Base-by-base conservation (phyloP, 2,329 filamentous ascomycete genomes). In the Ophiosphaerella korrae region DNA sequence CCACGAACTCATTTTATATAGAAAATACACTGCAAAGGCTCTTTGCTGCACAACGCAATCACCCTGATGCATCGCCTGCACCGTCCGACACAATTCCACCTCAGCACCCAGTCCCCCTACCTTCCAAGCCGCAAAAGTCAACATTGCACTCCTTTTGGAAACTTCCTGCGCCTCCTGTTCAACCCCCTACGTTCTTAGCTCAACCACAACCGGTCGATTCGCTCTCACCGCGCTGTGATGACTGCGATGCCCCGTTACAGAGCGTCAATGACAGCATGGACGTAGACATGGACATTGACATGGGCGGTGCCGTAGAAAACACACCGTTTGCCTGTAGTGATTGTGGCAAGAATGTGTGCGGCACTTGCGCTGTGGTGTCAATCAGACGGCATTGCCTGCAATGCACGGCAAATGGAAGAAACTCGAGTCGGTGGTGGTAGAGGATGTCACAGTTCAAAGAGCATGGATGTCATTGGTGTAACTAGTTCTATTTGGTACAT, bases 81-180 rank as follows among this genome's bases (percentile, higher is more conserved):
- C 54, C 52, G 3, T 65, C 68, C 2, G 60, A 67, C 8, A 21
- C 60, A 7, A 49, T 50, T 9, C 62, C 58, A 31, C 36, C 39
- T 13, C 57, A 58, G 42, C 53, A 48, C 31, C 43, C 48, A 16
- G 21, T 42, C 40, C 26, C 37, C 35, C 11, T 39, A 31, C 23
- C 45, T 9, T 55, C 56, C 26, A 57, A 65, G 33, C 57, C 66
- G 21, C 77, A 79, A 51, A 74, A 73, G 48, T 78, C 74, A 9
- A 80, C 77, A 2, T 63, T 80, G 1, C 78, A 80, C 50, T 68
- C 72, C 2, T 80, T 80, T 61, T 80, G 78, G 78, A 72, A 70
- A 38, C 68, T 80, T 1, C 59, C 71, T 7, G 68, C 72, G 13
- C 61, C 68, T 3, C 70, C 64, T 6, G 64, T 70, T 2, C 61